phyloP scores from a whole-genome alignment of 2,329 filamentous ascomycete genomes.

The Ceratocystis ficicola region DNA sequence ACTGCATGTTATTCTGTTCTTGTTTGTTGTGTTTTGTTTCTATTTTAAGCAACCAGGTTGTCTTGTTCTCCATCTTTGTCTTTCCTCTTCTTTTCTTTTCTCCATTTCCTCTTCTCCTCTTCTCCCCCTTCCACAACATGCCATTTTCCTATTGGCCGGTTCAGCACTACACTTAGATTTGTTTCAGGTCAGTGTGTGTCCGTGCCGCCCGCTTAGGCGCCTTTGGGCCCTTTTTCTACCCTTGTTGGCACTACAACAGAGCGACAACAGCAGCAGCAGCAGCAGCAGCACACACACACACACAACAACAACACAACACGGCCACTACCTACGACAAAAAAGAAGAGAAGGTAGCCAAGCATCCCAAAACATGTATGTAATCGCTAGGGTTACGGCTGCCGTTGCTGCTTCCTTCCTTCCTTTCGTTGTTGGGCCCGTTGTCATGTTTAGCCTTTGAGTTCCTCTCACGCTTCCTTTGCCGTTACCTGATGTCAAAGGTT shows the following conservation, averaged over 20 bases:
- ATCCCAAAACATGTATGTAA: too few species aligned
- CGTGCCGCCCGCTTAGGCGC: slow-evolving; percentile 16
- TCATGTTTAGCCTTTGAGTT: neutral
- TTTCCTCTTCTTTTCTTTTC: too few species aligned
- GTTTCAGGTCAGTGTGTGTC: slow-evolving; percentile 22
- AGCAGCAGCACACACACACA: too few species aligned
- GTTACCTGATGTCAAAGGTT: neutral
- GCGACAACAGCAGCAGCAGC: too few species aligned
- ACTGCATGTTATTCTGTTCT: neutral
- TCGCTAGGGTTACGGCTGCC: too few species aligned
- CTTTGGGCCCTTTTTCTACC: neutral
- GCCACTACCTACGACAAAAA: too few species aligned
- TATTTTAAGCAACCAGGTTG: slow-evolving; percentile 15
- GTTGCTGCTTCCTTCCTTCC: neutral
- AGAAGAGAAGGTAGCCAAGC: too few species aligned
- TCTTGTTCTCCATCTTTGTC: too few species aligned
- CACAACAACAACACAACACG: too few species aligned
- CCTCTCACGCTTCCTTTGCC: neutral
- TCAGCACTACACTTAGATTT: slow-evolving; percentile 14
- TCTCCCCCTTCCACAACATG: neutral
- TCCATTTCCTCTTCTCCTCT: too few species aligned
- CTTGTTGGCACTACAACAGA: neutral
- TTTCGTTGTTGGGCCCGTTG: neutral
- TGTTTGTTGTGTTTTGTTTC: slow-evolving; percentile 1
- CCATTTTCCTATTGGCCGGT: slow-evolving; percentile 11